Percentiles rank a stretch among this genome's conserved stretches.
phyloP scores from a whole-genome alignment of 805 yeast genomes.

The Lipomyces sp. region DNA sequence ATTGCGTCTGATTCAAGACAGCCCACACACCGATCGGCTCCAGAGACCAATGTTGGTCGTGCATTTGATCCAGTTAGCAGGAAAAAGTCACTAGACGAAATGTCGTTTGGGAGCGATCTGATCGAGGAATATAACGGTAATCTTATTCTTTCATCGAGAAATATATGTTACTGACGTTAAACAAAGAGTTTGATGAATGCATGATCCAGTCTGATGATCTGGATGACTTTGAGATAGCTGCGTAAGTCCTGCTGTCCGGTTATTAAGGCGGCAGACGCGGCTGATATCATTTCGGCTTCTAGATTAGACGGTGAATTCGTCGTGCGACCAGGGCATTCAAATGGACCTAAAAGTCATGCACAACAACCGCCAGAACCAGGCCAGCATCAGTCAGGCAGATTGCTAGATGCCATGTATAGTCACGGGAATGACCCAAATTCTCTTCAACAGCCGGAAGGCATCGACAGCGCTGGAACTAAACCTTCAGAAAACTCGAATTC shows the following conservation, averaged over 20 bases:
- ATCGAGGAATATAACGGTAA: conserved; percentile 29
- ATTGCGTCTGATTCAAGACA: not conserved
- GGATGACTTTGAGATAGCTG: conserved; percentile 12
- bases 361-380: not conserved
- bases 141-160: not conserved
- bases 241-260: not conserved
- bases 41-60: conserved; percentile 8
- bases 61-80: conserved; percentile 11
- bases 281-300: not conserved
- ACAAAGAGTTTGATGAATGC: conserved; percentile 21
- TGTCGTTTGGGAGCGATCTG: conserved; percentile 31
- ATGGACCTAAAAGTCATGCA: not conserved
- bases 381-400: not conserved
- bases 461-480: not conserved
- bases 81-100: conserved; percentile 10
- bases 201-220: conserved; percentile 21
- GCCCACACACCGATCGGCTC: not conserved
- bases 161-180: not conserved
- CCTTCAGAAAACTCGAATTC: not conserved
- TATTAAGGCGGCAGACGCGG: not conserved
- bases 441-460: not conserved
- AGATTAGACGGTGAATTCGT: conserved; percentile 9
- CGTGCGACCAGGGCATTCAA: not conserved
- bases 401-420: not conserved
- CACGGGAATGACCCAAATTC: not conserved